phyloP scores from a whole-genome alignment of 2,329 filamentous ascomycete genomes.

The Podosphaera xanthii region DNA sequence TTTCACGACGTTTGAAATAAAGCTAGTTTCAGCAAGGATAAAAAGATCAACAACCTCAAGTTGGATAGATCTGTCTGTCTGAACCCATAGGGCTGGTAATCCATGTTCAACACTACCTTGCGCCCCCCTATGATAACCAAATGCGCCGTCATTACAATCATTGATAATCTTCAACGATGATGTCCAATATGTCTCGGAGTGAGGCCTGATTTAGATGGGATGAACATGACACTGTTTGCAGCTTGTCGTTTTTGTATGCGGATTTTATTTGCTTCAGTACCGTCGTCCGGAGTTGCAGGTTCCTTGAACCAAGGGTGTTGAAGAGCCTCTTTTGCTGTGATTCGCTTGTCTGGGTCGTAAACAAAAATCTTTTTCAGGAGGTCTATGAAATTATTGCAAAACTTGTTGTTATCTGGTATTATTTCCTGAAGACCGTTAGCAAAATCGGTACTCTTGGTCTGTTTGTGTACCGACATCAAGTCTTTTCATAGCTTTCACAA shows the following conservation, averaged over 20 bases:
- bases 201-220: slow-evolving; percentile 4
- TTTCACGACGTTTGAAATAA: not conserved
- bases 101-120: slow-evolving; percentile 2
- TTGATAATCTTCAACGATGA: slow-evolving; percentile 10
- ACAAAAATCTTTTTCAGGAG: slow-evolving; percentile 43
- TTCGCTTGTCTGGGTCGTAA: slow-evolving; percentile 40
- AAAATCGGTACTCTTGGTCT: not conserved
- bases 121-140: slow-evolving; percentile 3
- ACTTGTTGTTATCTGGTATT: slow-evolving; percentile 34
- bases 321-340: slow-evolving; percentile 42
- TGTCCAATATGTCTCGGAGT: slow-evolving; percentile 11
- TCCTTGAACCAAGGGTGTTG: slow-evolving; percentile 49
- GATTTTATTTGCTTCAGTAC: slow-evolving; percentile 44
- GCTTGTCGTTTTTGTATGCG: slow-evolving; percentile 17
- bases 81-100: not conserved
- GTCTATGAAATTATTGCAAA: slow-evolving; percentile 39
- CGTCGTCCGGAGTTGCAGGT: slow-evolving; percentile 37
- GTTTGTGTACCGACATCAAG: slow-evolving; percentile 27
- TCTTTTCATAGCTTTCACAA: slow-evolving; percentile 51
- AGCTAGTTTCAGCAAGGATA: not conserved
- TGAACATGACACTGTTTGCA: slow-evolving; percentile 5
- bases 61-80: not conserved
- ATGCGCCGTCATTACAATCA: slow-evolving; percentile 5
- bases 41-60: not conserved
- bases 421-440: slow-evolving; percentile 28